Percentiles rank a stretch among this genome's conserved stretches.
These are phyloP conservation scores for Blastomyces parvus DNA, from an alignment of 2,329 filamentous ascomycete genomes.

Conservation along the genomic window DNA sequence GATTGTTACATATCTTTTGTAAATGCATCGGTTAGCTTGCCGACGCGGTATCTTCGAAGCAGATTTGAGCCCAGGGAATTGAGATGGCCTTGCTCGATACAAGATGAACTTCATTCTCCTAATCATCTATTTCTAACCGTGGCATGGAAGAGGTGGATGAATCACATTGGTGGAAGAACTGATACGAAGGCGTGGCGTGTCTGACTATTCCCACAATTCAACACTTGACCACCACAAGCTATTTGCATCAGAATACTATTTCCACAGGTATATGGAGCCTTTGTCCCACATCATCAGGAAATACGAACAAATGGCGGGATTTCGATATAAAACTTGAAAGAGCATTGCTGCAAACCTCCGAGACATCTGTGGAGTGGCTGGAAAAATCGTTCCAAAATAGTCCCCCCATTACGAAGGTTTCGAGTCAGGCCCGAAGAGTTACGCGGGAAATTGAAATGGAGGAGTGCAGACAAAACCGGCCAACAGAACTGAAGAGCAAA, in stretches of 20 bases:
- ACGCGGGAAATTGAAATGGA: neutral
- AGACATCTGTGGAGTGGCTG: too few relatives aligned
- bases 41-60: too few relatives aligned
- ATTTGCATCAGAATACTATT: neutral
- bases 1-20: neutral
- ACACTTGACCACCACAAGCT: neutral
- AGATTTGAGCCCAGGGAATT: too few relatives aligned
- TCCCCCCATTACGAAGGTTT: too few relatives aligned
- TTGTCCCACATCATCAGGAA: neutral
- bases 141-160: neutral
- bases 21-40: neutral
- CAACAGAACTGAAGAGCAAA: neutral
- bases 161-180: neutral
- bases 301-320: neutral
- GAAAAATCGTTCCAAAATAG: too few relatives aligned
- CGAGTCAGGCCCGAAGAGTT: too few relatives aligned
- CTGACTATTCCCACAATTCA: neutral
- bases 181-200: neutral
- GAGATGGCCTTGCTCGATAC: too few relatives aligned
- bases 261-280: neutral
- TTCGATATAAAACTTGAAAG: neutral
- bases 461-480: neutral
- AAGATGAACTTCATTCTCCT: too few relatives aligned
- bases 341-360: too few relatives aligned
- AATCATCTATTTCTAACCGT: too few relatives aligned